phyloP scores from a whole-genome alignment of 345 rosid genomes.

The Cochlearia excelsa region DNA sequence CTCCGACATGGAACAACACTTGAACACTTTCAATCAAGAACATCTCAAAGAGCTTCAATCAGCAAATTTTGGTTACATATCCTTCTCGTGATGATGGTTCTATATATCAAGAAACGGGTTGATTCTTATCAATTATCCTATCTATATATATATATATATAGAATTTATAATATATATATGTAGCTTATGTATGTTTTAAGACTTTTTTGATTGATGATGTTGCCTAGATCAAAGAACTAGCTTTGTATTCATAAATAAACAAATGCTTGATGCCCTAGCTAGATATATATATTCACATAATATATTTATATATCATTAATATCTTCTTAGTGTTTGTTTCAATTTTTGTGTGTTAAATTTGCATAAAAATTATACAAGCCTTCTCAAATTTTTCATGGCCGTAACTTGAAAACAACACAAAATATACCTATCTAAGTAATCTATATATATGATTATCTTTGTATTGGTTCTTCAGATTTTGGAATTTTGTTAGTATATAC shows the following conservation, averaged over 20 bases:
- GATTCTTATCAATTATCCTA: background rate
- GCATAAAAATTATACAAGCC: too few relatives aligned
- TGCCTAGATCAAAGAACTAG: conserved; percentile 25
- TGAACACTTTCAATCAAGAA: conserved; percentile 51
- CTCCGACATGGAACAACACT: conserved; percentile 47
- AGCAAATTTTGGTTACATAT: conserved; percentile 53
- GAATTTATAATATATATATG: conserved; percentile 19
- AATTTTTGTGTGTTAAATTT: too few relatives aligned
- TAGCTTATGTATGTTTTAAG: conserved; percentile 23
- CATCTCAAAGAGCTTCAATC: conserved; percentile 60
- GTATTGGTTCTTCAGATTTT: too few relatives aligned
- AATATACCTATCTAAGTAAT: too few relatives aligned
- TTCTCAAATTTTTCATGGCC: too few relatives aligned
- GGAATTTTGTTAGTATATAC: too few relatives aligned
- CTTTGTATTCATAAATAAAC: conserved; percentile 34
- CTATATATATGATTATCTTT: too few relatives aligned
- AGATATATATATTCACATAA: conserved; percentile 17
- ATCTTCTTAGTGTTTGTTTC: too few relatives aligned
- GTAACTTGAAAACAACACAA: too few relatives aligned
- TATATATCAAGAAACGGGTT: conserved; percentile 18
- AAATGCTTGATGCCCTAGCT: conserved; percentile 25
- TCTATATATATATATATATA: conserved; percentile 20
- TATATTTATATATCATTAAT: background rate
- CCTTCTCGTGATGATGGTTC: conserved; percentile 41
- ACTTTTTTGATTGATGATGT: conserved; percentile 35